phyloP scores from a whole-genome alignment of 1,284 basidiomycete genomes.

The Rhodotorula sp. region DNA sequence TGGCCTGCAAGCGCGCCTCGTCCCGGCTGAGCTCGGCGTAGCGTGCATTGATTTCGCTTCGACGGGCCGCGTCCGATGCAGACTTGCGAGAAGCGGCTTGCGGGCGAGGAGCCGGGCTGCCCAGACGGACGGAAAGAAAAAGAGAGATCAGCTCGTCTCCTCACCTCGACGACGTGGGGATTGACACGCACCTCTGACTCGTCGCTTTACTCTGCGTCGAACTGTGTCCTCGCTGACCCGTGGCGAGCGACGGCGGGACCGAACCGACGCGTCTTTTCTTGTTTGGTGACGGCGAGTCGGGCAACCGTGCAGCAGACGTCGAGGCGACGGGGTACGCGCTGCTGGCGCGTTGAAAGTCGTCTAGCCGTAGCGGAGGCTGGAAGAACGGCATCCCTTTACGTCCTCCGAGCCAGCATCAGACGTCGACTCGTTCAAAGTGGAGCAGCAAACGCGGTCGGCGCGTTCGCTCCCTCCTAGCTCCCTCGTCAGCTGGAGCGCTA shows the following conservation, averaged over 20 bases:
- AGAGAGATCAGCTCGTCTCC: neutral
- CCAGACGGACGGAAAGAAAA: no score
- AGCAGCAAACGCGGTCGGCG: no score
- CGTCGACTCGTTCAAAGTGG: no score
- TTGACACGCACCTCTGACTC: neutral
- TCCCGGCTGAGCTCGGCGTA: slow-evolving; percentile 3
- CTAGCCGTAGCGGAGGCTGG: slow-evolving; percentile 9
- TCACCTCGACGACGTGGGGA: neutral
- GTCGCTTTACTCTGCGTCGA: neutral
- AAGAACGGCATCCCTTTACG: neutral
- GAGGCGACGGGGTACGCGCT: neutral
- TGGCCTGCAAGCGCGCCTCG: slow-evolving; percentile 10
- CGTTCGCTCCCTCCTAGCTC: no score
- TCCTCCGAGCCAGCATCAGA: neutral
- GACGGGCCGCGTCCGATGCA: neutral
- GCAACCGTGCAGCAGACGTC: neutral
- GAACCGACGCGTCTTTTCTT: slow-evolving; percentile 26
- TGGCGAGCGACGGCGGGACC: neutral
- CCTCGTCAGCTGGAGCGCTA: no score
- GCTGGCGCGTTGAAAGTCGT: slow-evolving; percentile 6
- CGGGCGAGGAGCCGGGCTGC: neutral
- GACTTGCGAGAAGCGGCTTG: neutral
- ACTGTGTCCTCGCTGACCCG: no score
- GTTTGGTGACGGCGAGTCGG: slow-evolving; percentile 22
- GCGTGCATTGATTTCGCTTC: neutral